These are phyloP conservation scores for Diaporthe citriasiana DNA, from an alignment of 2,329 filamentous ascomycete genomes.

Conservation along the genomic window DNA sequence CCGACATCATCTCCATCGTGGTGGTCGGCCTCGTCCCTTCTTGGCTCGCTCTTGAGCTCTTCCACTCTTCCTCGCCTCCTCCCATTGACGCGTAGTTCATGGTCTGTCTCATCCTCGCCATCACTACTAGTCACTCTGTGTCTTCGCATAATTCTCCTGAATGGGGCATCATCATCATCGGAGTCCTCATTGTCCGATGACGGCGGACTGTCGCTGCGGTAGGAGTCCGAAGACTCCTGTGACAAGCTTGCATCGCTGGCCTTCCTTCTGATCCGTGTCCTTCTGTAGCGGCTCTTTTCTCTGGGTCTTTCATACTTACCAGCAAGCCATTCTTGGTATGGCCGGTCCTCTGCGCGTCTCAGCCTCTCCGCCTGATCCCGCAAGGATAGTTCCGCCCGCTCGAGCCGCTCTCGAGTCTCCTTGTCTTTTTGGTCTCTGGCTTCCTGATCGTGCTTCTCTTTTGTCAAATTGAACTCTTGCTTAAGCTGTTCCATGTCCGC, in stretches of 20 bases:
- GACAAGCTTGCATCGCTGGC: neutral
- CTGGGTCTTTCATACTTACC: neutral
- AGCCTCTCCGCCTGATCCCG: neutral
- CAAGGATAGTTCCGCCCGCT: neutral
- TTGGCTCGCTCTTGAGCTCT: no score
- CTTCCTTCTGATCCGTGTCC: neutral
- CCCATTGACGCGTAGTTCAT: neutral
- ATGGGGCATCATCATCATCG: neutral
- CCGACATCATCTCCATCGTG: no score
- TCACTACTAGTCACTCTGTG: neutral
- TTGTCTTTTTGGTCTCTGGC: neutral
- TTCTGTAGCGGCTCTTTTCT: neutral
- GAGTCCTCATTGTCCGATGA: neutral
- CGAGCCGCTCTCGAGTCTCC: conserved; percentile 2
- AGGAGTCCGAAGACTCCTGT: neutral
- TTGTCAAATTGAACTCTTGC: neutral
- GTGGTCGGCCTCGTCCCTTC: neutral
- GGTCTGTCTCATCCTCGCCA: neutral
- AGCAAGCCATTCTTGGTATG: neutral
- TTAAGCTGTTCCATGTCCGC: neutral
- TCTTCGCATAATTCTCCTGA: neutral
- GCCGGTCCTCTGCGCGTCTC: neutral
- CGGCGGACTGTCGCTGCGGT: neutral
- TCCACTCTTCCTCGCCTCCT: neutral
- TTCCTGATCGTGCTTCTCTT: neutral